Percentiles rank a stretch among this genome's conserved stretches.
Evolutionary conservation across 768 basidiomycete species (phyloP).

Genomic region (Tricholoma flavovirens): DNA sequence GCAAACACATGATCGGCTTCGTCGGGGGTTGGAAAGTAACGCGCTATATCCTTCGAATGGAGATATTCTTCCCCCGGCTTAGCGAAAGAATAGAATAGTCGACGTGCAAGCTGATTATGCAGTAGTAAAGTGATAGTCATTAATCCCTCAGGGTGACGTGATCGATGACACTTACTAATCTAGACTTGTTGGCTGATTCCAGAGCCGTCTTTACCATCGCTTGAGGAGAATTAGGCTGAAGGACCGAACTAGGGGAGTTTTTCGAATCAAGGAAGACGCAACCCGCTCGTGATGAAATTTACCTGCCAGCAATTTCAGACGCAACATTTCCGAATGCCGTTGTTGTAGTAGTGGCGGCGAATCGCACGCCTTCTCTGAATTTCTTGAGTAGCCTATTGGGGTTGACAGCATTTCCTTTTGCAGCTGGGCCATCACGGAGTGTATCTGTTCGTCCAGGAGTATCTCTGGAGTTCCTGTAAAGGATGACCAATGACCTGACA

Average conservation of each 20-base stretch:
- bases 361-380: constrained; percentile 62
- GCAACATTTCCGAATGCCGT: constrained; percentile 59
- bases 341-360: constrained; percentile 77
- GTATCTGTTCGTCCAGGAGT: constrained; percentile 64
- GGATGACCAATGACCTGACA: constrained; percentile 58
- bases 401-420: constrained; percentile 38
- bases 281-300: neutral
- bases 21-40: constrained; percentile 62
- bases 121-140: constrained; percentile 2
- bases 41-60: constrained; percentile 60
- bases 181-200: constrained; percentile 74
- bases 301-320: constrained; percentile 50
- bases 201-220: constrained; percentile 78
- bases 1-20: constrained; percentile 63
- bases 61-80: constrained; percentile 54
- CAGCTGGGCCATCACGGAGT: constrained; percentile 31
- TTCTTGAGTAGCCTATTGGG: constrained; percentile 64
- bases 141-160: neutral
- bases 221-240: constrained; percentile 84
- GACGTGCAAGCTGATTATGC: constrained; percentile 59
- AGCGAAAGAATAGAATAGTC: constrained; percentile 82
- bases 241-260: constrained; percentile 45
- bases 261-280: neutral
- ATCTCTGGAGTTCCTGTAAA: constrained; percentile 78
- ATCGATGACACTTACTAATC: constrained; percentile 37